These are phyloP conservation scores for Durio zibethinus DNA, from an alignment of 345 rosid species.

Conservation along the genomic window DNA sequence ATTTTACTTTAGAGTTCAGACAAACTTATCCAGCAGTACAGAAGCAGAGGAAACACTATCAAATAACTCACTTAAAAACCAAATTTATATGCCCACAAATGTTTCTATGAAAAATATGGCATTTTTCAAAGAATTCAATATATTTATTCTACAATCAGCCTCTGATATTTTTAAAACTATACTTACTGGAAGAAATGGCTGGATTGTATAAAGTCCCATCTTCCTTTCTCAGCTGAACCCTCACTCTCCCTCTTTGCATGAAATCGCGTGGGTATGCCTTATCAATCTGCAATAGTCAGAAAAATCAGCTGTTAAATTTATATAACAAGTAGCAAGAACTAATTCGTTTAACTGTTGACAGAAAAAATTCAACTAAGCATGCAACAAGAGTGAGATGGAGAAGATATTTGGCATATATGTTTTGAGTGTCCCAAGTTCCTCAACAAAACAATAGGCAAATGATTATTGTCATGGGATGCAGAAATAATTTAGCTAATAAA, in stretches of 20 bases:
- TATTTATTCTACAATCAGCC: neutral
- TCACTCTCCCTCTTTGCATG: slow-evolving; percentile 93
- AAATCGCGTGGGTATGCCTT: slow-evolving; percentile 93
- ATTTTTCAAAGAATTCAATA: neutral
- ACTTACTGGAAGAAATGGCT: slow-evolving; percentile 74
- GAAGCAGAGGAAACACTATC: neutral
- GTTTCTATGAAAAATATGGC: neutral
- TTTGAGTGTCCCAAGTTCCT: neutral
- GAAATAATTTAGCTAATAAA: slow-evolving; percentile 1
- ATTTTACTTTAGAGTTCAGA: neutral
- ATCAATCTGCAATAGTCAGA: slow-evolving; percentile 46
- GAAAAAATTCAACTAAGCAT: neutral
- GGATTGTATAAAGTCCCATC: slow-evolving; percentile 81
- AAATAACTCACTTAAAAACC: neutral
- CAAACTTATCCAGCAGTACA: neutral
- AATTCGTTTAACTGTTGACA: neutral
- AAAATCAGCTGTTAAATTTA: neutral
- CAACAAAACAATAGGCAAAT: neutral
- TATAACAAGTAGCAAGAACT: neutral
- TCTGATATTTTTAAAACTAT: neutral
- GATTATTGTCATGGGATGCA: neutral
- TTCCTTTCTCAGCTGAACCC: slow-evolving; percentile 71
- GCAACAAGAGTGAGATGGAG: neutral
- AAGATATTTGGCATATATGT: neutral
- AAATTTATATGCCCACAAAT: neutral